Base-by-base conservation (phyloP, 2,329 filamentous ascomycete species). In the Coniochaeta sp. region DNA sequence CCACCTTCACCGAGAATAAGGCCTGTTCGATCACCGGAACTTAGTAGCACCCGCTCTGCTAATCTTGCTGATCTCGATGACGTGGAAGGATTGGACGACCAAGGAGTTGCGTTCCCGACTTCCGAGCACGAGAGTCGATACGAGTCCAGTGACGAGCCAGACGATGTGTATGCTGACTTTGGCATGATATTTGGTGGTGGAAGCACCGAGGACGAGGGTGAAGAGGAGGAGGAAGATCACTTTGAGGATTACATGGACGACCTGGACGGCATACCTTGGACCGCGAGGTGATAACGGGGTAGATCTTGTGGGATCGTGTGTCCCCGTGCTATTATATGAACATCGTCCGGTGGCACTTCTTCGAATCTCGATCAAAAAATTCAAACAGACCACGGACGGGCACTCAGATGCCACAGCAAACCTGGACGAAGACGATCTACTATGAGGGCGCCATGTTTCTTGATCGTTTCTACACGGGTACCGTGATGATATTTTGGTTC, bases 191-290 rank as follows among this genome's bases (percentile, higher is more conserved):
- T 84, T 63, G 76, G 76, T 3, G 72, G 72, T 1, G 68, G 66
- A 1, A 65, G 61, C 0, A 63, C 63, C 9, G 66, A 64, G 1
- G 68, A 65, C 5, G 64, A 69, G 2, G 36, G 57, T 4, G 63
- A 65, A 4, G 72, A 71, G 6, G 73, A 76, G 9, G 70, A 71
- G 2, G 60, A 14, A 1, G 67, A 79, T 59, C 78, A 76, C 28
- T 80, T 80, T 59, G 81, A 84, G 66, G 81, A 82, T 65, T 82
- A 80, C 65, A 73, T 84, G 65, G 81, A 84, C 64, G 81, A 83
- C 62, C 67, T 84, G 62, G 81, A 84, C 63, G 81, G 81, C 11
- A 82, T 84, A 62, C 77, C 79, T 7, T 82, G 80, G 70, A 65
- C 71, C 38, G 70, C 67, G 19, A 69, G 71, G 65, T 67, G 62